Evolutionary conservation across 192 early-diverging fungal genomes (phyloP).

Genomic region (Backusella psychrophila): DNA sequence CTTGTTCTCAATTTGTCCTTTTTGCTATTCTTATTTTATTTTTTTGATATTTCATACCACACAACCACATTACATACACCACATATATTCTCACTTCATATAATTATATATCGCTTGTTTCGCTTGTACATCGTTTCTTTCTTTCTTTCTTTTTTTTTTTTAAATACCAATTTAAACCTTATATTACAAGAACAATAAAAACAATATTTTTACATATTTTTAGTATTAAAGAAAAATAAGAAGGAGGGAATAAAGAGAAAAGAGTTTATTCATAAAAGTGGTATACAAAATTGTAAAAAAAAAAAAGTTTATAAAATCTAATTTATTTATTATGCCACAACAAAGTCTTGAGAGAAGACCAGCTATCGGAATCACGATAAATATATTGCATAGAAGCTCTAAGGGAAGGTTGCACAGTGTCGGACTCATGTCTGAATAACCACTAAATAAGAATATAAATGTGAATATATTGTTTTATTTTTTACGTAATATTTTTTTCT

Average conservation of each 20-base stretch:
- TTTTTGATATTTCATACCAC: neutral
- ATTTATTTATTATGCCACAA: constrained; percentile 82
- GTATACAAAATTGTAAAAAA: neutral
- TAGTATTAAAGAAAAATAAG: neutral
- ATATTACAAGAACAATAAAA: neutral
- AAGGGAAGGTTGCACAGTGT: constrained; percentile 87
- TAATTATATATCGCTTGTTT: neutral
- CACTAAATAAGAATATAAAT: constrained; percentile 38
- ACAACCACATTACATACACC: neutral
- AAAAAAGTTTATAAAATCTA: neutral
- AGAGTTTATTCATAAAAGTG: neutral
- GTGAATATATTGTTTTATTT: constrained; percentile 1
- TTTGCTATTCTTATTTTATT: neutral
- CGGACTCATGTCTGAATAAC: constrained; percentile 86
- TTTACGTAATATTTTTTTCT: neutral
- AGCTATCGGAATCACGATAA: constrained; percentile 85
- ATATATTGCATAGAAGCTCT: constrained; percentile 94
- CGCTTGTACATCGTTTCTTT: neutral
- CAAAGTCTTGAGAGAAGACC: constrained; percentile 70
- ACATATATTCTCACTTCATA: neutral
- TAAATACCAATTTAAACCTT: neutral
- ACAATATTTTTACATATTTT: neutral
- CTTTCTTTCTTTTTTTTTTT: too few species aligned
- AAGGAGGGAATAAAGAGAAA: neutral
- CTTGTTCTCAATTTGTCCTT: neutral